Conservation (phyloP, 805 yeast genomes). For the Candida glaebosa region DNA sequence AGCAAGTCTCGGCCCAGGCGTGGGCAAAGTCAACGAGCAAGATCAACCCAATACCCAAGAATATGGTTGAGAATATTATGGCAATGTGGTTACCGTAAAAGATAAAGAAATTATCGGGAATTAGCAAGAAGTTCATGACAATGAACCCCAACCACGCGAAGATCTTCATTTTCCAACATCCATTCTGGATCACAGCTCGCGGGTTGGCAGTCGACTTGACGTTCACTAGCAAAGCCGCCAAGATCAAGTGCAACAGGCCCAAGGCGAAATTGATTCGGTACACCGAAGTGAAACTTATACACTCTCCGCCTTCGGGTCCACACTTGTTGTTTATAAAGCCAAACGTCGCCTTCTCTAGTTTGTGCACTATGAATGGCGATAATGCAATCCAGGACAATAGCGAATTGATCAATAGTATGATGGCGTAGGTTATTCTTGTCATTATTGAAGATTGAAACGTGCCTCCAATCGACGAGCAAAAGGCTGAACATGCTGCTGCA, state of each 20-base stretch:
- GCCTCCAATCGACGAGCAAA: slow-evolving; percentile 50
- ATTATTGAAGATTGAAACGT: slow-evolving; percentile 71
- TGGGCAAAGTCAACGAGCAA: slow-evolving; percentile 95
- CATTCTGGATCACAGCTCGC: slow-evolving; percentile 82
- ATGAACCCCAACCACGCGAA: slow-evolving; percentile 55
- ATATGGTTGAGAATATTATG: slow-evolving; percentile 76
- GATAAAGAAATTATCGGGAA: slow-evolving; percentile 85
- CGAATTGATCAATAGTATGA: slow-evolving; percentile 72
- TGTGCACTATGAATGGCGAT: slow-evolving; percentile 70
- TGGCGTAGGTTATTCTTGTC: slow-evolving; percentile 84
- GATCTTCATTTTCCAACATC: slow-evolving; percentile 83
- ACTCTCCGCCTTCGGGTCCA: slow-evolving; percentile 66
- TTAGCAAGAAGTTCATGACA: slow-evolving; percentile 57
- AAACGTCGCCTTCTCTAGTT: slow-evolving; percentile 68
- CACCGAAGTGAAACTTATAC: slow-evolving; percentile 90
- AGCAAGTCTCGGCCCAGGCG: slow-evolving; percentile 96
- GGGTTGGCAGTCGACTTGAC: slow-evolving; percentile 77
- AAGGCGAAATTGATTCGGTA: slow-evolving; percentile 87
- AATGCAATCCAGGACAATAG: slow-evolving; percentile 90
- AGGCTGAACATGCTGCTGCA: slow-evolving; percentile 69
- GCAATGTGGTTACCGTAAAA: slow-evolving; percentile 91
- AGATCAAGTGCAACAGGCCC: slow-evolving; percentile 69
- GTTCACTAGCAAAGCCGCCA: slow-evolving; percentile 66
- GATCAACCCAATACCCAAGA: slow-evolving; percentile 85
- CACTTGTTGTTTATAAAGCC: slow-evolving; percentile 72